phyloP scores from a whole-genome alignment of 2,329 filamentous ascomycete genomes.

The Arthrobotrys entomopaga region DNA sequence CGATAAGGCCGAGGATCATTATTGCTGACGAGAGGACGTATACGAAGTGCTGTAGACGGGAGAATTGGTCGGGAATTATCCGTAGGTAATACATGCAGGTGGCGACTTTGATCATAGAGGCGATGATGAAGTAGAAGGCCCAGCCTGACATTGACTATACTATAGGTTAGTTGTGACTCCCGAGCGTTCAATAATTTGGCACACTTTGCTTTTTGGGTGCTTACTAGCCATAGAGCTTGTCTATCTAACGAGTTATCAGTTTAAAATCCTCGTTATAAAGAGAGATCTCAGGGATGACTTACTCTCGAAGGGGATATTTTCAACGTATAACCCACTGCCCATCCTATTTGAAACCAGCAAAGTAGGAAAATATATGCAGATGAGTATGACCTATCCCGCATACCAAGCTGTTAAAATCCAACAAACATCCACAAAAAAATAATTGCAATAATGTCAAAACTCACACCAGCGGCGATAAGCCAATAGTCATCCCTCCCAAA shows the following conservation, averaged over 20 bases:
- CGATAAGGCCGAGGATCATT: constrained; percentile 45
- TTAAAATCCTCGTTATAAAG: neutral
- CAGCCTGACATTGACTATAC: constrained; percentile 53
- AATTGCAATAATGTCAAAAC: neutral
- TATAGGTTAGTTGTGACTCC: neutral
- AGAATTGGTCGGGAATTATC: constrained; percentile 49
- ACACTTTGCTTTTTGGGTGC: neutral
- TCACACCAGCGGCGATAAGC: constrained; percentile 59
- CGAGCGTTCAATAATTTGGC: neutral
- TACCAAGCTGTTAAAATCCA: neutral
- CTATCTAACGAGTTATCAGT: constrained; percentile 26
- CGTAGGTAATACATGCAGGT: constrained; percentile 54
- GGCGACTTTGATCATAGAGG: constrained; percentile 53
- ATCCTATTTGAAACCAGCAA: constrained; percentile 54
- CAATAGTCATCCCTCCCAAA: constrained; percentile 59
- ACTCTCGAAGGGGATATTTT: constrained; percentile 54
- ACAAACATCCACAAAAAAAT: neutral
- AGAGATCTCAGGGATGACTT: neutral
- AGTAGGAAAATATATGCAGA: constrained; percentile 49
- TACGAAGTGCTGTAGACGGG: constrained; percentile 47
- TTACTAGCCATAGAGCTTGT: constrained; percentile 51
- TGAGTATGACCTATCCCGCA: constrained; percentile 31
- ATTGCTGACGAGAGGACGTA: constrained; percentile 37
- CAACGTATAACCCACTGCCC: constrained; percentile 47
- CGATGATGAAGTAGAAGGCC: constrained; percentile 53